Percentiles rank a stretch among this genome's conserved stretches.
Evolutionary conservation across 805 yeast species (phyloP).

Genomic region (Scheffersomyces lignosus): DNA sequence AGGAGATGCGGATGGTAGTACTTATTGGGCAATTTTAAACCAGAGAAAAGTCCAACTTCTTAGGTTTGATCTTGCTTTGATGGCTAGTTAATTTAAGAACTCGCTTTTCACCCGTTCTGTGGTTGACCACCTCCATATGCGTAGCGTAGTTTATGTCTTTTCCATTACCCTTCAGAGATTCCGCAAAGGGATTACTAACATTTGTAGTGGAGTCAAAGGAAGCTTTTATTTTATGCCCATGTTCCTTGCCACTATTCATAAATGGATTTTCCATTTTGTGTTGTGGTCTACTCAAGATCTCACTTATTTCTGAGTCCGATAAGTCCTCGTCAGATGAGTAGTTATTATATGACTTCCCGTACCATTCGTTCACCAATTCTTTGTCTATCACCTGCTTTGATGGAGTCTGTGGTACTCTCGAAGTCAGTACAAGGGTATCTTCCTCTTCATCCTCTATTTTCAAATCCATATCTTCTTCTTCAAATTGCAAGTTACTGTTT

Average conservation of each 20-base stretch:
- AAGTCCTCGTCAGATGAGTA: slow-evolving; percentile 34
- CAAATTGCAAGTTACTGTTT: slow-evolving; percentile 26
- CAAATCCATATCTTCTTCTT: slow-evolving; percentile 18
- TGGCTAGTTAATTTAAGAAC: slow-evolving; percentile 31
- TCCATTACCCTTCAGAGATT: neutral
- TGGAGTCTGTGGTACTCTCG: slow-evolving; percentile 27
- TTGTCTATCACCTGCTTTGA: slow-evolving; percentile 32
- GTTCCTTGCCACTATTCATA: slow-evolving; percentile 4
- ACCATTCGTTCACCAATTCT: slow-evolving; percentile 35
- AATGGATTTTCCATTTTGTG: slow-evolving; percentile 24
- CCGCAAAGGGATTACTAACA: neutral
- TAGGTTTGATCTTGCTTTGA: slow-evolving; percentile 39
- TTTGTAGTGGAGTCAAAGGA: neutral
- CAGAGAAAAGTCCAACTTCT: slow-evolving; percentile 31
- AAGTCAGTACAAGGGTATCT: neutral
- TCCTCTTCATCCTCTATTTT: neutral
- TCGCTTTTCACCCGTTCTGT: slow-evolving; percentile 36
- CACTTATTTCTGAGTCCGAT: slow-evolving; percentile 15
- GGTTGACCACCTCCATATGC: slow-evolving; percentile 28
- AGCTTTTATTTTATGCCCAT: slow-evolving; percentile 2
- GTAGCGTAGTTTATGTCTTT: slow-evolving; percentile 14
- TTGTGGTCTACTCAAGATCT: neutral
- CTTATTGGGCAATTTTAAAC: slow-evolving; percentile 24
- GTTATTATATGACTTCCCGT: slow-evolving; percentile 31
- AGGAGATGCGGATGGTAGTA: slow-evolving; percentile 25